Evolutionary conservation across 2,329 filamentous ascomycete genomes (phyloP), one percentile per base, ranked within the genome.

Genomic region (Fusarium citri): DNA sequence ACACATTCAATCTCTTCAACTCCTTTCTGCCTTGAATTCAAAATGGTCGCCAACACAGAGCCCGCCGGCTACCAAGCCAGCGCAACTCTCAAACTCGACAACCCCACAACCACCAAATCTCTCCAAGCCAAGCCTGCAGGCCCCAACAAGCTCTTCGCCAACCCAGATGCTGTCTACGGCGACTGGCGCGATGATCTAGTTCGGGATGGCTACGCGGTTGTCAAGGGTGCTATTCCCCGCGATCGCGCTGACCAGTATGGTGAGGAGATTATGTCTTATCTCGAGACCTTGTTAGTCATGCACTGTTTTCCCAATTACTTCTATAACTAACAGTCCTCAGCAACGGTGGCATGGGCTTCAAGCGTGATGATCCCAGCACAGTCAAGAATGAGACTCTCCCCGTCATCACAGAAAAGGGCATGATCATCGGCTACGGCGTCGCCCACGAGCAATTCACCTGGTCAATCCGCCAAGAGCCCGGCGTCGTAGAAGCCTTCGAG

Each of bases 181-280:
- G 60, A 64, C 20, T 64, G 58, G 58, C 58, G 60, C 2, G 60
- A 64, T 40, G 60, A 64, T 1, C 34, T 64, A n/a, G 40, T 43
- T 5, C 37, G 58, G 12, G 60, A 64, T 6, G 58, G 60, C 0
- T 64, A 55, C 9, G 58, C 40, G 7, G 58, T 64, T 3, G 37
- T 64, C 20, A 64, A 64, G 15, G 58, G 49, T 1, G 60, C 60
- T 1, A 22, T 64, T 9, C 60, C 60, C 0, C 28, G 16, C 0
- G 58, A 63, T 0, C 43, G 48, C 8, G 58, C 60, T 3, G 34
- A 63, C 2, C 46, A 48, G 0, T 64, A 63, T 1, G 60, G 46
- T 0, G 37, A 64, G 2, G 58, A 64, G 20, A 64, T 63, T 10
- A 22, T 64, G 8, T 20, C 58, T 4, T 64, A 56, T 18, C 58